phyloP scores from a whole-genome alignment of 2,329 filamentous ascomycete genomes.

The Exophiala viscosa region DNA sequence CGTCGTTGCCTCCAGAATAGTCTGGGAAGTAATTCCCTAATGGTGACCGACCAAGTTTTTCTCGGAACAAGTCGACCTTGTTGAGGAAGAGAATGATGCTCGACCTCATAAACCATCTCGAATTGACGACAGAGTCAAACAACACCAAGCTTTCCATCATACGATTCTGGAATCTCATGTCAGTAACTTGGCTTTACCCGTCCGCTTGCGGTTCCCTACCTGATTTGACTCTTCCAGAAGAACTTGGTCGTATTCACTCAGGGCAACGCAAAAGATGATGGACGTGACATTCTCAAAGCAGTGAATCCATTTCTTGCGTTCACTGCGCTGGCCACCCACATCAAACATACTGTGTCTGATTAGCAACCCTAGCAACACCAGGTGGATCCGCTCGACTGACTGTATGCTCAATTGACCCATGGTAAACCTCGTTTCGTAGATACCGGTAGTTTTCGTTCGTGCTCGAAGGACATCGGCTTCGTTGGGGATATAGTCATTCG shows the following conservation, averaged over 20 bases:
- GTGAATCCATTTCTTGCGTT: conserved; percentile 99
- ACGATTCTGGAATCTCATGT: conserved; percentile 64
- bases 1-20: conserved; percentile 95
- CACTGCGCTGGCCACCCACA: conserved; percentile 92
- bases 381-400: conserved; percentile 53
- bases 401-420: conserved; percentile 99
- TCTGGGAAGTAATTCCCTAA: conserved; percentile 95
- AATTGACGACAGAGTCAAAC: conserved; percentile 98
- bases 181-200: conserved; percentile 4
- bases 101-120: conserved; percentile 97
- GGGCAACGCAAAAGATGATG: conserved; percentile 96
- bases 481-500: conserved; percentile 80
- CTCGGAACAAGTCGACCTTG: conserved; percentile 97
- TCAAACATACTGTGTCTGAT: conserved; percentile 82
- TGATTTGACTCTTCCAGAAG: conserved; percentile 95
- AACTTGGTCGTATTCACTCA: conserved; percentile 98
- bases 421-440: conserved; percentile 96
- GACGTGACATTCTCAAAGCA: conserved; percentile 99
- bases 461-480: conserved; percentile 94
- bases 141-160: conserved; percentile 98
- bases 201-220: conserved; percentile 52
- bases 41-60: conserved; percentile 85
- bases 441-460: conserved; percentile 96
- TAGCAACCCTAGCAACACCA: conserved; percentile 19
- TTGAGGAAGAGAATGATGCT: conserved; percentile 98